These are phyloP conservation scores for Pharnaceum exiguum DNA, from an alignment of 148 eudicot species.

Conservation along the genomic window DNA sequence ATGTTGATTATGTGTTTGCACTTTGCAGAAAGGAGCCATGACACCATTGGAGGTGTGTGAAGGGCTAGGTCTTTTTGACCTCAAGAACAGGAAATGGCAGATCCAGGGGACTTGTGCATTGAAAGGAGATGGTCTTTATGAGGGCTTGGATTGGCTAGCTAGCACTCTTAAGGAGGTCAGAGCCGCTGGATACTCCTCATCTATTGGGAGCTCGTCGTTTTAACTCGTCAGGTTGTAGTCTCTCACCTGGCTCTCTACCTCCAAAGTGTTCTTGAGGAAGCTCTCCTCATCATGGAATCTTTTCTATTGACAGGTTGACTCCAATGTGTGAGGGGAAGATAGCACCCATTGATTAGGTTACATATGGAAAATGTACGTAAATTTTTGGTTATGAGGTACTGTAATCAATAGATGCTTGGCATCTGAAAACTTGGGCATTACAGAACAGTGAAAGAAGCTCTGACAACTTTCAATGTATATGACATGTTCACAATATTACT, in stretches of 20 bases:
- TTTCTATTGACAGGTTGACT: conserved; percentile 6
- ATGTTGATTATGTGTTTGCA: not conserved
- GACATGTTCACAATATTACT: conserved; percentile 7
- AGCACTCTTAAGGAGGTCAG: conserved; percentile 86
- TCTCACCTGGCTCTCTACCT: not conserved
- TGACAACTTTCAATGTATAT: conserved; percentile 23
- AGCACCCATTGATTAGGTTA: conserved; percentile 3
- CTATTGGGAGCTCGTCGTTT: conserved; percentile 57
- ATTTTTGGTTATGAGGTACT: not conserved
- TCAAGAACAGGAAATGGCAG: conserved; percentile 97
- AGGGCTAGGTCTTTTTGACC: conserved; percentile 82
- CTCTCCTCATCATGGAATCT: not conserved
- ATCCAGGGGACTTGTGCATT: conserved; percentile 97
- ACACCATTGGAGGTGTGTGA: conserved; percentile 91
- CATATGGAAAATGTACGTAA: conserved; percentile 4
- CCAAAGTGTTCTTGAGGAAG: not conserved
- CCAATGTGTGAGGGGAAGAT: not conserved
- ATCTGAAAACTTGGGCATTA: conserved; percentile 6
- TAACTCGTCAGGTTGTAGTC: conserved; percentile 32
- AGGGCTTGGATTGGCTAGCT: conserved; percentile 95
- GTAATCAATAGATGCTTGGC: conserved; percentile 10
- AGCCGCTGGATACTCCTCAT: conserved; percentile 88
- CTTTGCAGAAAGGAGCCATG: conserved; percentile 96
- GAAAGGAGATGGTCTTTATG: conserved; percentile 93
- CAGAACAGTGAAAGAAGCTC: not conserved